Conservation (phyloP, 1,284 basidiomycete genomes). For the Rhodofomes roseus region DNA sequence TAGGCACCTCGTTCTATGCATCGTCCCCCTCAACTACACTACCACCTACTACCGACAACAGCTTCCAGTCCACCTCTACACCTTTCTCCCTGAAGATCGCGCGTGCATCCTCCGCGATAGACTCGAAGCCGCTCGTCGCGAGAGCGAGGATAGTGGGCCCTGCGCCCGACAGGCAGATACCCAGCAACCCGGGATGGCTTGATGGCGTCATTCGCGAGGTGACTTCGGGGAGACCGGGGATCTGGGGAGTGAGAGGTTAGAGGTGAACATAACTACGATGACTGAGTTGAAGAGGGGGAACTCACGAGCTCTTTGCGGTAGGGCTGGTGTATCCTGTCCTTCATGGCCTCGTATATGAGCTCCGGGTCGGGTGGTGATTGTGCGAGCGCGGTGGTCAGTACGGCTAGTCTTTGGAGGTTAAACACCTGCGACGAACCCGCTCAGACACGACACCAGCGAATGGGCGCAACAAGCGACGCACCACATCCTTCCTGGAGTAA, state of each 20-base stretch:
- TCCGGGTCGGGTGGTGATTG: conserved; percentile 89
- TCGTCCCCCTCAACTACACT: conserved; percentile 26
- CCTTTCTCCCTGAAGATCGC: conserved; percentile 69
- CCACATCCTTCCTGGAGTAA: conserved; percentile 91
- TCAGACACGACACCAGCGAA: not conserved
- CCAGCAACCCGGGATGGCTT: conserved; percentile 90
- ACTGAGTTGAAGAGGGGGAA: conserved; percentile 8
- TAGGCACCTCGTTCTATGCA: conserved; percentile 4
- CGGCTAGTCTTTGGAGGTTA: conserved; percentile 95
- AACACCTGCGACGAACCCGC: no score
- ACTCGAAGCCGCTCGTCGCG: conserved; percentile 82
- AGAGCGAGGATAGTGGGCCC: conserved; percentile 97
- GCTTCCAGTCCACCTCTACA: conserved; percentile 82
- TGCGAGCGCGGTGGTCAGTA: conserved; percentile 94
- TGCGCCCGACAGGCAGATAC: conserved; percentile 97
- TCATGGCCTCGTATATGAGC: conserved; percentile 99
- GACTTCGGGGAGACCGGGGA: conserved; percentile 91
- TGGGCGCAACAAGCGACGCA: conserved; percentile 45
- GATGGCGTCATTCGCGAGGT: conserved; percentile 85
- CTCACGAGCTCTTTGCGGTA: conserved; percentile 85
- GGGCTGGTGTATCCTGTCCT: conserved; percentile 96
- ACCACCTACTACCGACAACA: conserved; percentile 64
- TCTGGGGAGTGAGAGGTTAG: conserved; percentile 44
- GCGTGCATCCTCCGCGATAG: conserved; percentile 79
- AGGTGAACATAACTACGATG: not conserved